Base-by-base conservation (phyloP, 495 filamentous ascomycete genomes). In the Podospora pseudocomata region DNA sequence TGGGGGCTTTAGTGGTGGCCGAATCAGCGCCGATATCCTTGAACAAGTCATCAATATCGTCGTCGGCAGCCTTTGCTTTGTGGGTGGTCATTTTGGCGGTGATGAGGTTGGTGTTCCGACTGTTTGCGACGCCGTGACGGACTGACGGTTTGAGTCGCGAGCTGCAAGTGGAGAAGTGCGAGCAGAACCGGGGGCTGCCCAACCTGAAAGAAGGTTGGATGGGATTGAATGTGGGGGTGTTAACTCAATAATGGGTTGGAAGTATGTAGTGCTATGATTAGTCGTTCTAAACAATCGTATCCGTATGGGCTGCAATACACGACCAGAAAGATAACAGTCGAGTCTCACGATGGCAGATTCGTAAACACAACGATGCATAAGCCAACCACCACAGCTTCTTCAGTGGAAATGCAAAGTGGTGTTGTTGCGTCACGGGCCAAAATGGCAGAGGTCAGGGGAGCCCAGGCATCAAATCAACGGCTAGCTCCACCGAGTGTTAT, bases 11-110 rank as follows among this genome's bases (percentile, higher is more conserved):
- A 67, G 80, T 60, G 65, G 71, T 64, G 57, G 75, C 74, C 44
- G 69, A 74, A 63, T 81, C 86, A 74, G 87, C 81, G 66, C 84
- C 87, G 65, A 96, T 86, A 60, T 85, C 86, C 68, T 91, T 91
- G 75, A 97, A 91, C 74, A 94, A 88, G 76, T 92, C 91, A 54
- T 91, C 84, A 57, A 96, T 84, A 76, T 96, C 92, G 72, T 96
- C 92, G 73, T 89, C 90, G 65, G 89, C 70, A 4, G 77, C 75
- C 73, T 83, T 83, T 19, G 81, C 63, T 49, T 74, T 75, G 57
- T 80, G 82, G 66, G 75, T 74, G 49, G 81, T 72, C 81, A 83
- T 84, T 39, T 28, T 74, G 74, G 28, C 55, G 67, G 54, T 32
- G n/a, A 15, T 60, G 27, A 49, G 13, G 39, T 16, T 49, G 39